Percentiles rank a stretch among this genome's conserved stretches.
Evolutionary conservation across 208 protist species (phyloP).

Genomic region (Naegleria lovaniensis): DNA sequence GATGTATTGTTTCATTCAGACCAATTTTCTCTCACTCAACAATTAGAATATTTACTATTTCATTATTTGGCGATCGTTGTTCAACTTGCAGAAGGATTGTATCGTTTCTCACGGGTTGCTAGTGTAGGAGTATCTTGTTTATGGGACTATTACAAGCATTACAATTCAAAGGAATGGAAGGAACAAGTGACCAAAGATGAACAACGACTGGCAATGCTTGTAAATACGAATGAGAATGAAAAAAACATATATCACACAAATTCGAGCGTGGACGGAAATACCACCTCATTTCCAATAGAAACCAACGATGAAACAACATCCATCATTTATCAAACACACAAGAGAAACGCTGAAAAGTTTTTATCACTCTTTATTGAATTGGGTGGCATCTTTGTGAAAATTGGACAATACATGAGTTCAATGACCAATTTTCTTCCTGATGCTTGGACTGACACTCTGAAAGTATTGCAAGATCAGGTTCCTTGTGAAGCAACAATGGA

Average conservation of each 20-base stretch:
- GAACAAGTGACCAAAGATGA: background rate
- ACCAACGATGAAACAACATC: background rate
- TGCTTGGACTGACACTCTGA: constrained; percentile 42
- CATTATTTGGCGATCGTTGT: background rate
- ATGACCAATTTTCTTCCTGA: constrained; percentile 47
- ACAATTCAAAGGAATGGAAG: background rate
- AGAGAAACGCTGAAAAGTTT: background rate
- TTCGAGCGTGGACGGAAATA: no score
- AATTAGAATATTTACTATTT: background rate
- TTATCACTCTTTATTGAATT: background rate
- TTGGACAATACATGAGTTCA: constrained; percentile 50
- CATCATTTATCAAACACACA: background rate
- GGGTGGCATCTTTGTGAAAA: constrained; percentile 45
- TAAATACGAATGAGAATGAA: background rate
- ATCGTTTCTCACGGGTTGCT: background rate
- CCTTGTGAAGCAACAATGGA: constrained; percentile 29
- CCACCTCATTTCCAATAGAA: no score
- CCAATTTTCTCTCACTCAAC: background rate
- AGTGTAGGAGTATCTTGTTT: background rate
- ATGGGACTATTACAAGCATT: background rate
- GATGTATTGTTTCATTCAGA: background rate
- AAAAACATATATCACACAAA: background rate
- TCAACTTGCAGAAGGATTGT: background rate
- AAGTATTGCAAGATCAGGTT: constrained; percentile 50
- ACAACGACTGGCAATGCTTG: background rate